These are phyloP conservation scores for Boletus reticulatus DNA, from an alignment of 768 basidiomycete species.

Conservation along the genomic window DNA sequence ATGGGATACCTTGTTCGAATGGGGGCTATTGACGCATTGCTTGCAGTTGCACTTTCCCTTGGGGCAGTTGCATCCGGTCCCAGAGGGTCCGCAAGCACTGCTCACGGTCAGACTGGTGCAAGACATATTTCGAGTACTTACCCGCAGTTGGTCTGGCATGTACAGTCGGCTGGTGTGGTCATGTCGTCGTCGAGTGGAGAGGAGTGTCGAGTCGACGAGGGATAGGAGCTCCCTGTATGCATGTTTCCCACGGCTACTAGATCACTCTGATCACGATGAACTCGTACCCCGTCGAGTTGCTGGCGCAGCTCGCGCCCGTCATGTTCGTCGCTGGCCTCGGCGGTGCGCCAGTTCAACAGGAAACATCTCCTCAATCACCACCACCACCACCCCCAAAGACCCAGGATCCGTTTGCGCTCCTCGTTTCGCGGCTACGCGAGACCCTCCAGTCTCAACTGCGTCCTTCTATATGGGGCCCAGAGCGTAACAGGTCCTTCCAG, in stretches of 20 bases:
- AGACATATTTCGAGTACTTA: slow-evolving; percentile 4
- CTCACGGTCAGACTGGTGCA: neutral
- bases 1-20: slow-evolving; percentile 18
- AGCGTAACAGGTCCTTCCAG: slow-evolving; percentile 74
- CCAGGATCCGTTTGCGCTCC: slow-evolving; percentile 61
- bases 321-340: slow-evolving; percentile 90
- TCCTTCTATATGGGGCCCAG: slow-evolving; percentile 69
- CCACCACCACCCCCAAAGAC: slow-evolving; percentile 28
- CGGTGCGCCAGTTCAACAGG: neutral
- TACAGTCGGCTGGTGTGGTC: slow-evolving; percentile 21
- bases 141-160: slow-evolving; percentile 30
- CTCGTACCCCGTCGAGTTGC: slow-evolving; percentile 86
- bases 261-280: slow-evolving; percentile 56
- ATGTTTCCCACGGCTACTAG: neutral
- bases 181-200: slow-evolving; percentile 7
- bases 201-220: neutral
- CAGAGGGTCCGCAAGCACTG: slow-evolving; percentile 32
- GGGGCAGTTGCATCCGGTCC: slow-evolving; percentile 31
- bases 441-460: slow-evolving; percentile 63
- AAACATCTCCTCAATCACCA: neutral
- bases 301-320: slow-evolving; percentile 86
- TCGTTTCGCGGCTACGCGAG: slow-evolving; percentile 64
- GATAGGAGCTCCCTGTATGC: neutral
- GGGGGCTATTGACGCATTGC: slow-evolving; percentile 29
- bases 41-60: slow-evolving; percentile 31